Base-by-base conservation (phyloP, 768 basidiomycete species). In the Psilocybe tampanensis region DNA sequence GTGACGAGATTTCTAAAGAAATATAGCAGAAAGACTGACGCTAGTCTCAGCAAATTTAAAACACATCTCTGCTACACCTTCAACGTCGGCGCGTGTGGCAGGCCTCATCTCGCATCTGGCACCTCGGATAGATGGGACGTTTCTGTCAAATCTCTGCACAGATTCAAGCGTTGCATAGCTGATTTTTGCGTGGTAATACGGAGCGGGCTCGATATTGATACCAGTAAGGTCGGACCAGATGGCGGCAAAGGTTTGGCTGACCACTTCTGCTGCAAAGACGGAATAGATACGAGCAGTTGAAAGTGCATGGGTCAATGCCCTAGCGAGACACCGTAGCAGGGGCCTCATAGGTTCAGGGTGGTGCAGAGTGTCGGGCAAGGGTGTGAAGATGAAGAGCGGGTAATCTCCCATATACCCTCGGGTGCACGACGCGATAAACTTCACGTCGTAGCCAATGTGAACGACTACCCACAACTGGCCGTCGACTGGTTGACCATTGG, bases 151-250 rank as follows among this genome's bases (percentile, higher is more conserved):
- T 18, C 47, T 48, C 9, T 61, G 62, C 52, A 86, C 63, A 1
- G 82, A 80, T 15, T 66, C 33, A 7, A 43, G 61, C 2, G 86
- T 87, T 69, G 86, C 86, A 61, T 76, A 81, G 19, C 81, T 74
- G 51, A 87, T 76, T 44, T 72, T 81, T 0, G 89, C 85, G 22
- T 79, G 77, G 58, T 92, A 91, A 64, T 90, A 91, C 0, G 82
- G 81, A 0, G 75, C 65, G 1, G 55, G 32, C 15, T 59, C 54
- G 29, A 65, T 44, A 2, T 60, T 55, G 22, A 84, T 73, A 2
- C 77, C 74, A 1, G 86, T 84, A 22, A 73, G 58, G 8, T 60
- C 52, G 22, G 73, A 70, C 88, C 86, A 90, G 17, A 74, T 61
- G 1, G 67, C 50, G 2, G 77, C 74, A 58, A 92, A 89, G 2